These are phyloP conservation scores for Flagelloscypha sp. DNA, from an alignment of 768 basidiomycete species.

Conservation along the genomic window DNA sequence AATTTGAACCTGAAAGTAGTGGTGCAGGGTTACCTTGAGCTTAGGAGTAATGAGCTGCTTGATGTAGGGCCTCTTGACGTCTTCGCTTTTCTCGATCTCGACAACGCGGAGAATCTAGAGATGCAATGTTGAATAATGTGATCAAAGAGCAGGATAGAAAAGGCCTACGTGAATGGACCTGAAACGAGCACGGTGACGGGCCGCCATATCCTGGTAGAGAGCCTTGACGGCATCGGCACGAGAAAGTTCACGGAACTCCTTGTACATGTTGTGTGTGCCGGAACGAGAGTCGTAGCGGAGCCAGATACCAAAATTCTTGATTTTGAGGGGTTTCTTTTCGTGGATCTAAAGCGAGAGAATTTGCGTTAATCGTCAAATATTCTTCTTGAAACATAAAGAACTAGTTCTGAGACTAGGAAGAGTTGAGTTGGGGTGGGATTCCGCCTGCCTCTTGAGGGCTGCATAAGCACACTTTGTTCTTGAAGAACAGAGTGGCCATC, in stretches of 20 bases:
- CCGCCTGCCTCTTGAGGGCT: slow-evolving; percentile 84
- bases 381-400: too few relatives aligned
- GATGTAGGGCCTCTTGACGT: slow-evolving; percentile 95
- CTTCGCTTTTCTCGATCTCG: slow-evolving; percentile 87
- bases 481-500: too few relatives aligned
- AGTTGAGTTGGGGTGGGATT: too few relatives aligned
- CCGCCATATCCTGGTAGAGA: slow-evolving; percentile 99
- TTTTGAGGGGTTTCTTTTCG: slow-evolving; percentile 95
- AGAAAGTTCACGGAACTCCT: slow-evolving; percentile 94
- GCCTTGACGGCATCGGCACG: slow-evolving; percentile 94
- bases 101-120: slow-evolving; percentile 93
- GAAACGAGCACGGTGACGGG: slow-evolving; percentile 98
- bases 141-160: not conserved
- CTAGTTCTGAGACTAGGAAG: too few relatives aligned
- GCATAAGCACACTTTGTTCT: too few relatives aligned
- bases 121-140: slow-evolving; percentile 1
- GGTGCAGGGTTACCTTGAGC: slow-evolving; percentile 75
- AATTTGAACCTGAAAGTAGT: too few relatives aligned
- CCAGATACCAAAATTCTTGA: slow-evolving; percentile 99
- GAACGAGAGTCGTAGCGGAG: slow-evolving; percentile 98
- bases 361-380: too few relatives aligned
- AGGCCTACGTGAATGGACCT: slow-evolving; percentile 87
- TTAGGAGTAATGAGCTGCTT: slow-evolving; percentile 85
- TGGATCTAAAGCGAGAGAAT: slow-evolving; percentile 88
- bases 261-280: slow-evolving; percentile 99